Evolutionary conservation across 805 yeast species (phyloP).

Genomic region (Blastobotrys muscicola): DNA sequence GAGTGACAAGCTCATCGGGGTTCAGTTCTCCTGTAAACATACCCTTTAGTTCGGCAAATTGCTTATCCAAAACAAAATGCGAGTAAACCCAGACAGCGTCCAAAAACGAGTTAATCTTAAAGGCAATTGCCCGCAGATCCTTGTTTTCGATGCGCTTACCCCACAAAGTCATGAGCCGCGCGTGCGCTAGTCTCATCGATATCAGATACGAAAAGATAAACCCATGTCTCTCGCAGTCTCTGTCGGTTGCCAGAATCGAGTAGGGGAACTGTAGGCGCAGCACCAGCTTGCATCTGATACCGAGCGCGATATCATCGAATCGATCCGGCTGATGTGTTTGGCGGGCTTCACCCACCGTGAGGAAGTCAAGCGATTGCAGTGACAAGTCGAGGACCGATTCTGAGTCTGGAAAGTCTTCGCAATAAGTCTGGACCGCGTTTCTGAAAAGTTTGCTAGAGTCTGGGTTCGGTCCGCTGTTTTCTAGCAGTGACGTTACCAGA

Average conservation of each 20-base stretch:
- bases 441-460: background rate
- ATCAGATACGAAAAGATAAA: conserved; percentile 9
- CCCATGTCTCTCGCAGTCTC: conserved; percentile 5
- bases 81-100: conserved; percentile 14
- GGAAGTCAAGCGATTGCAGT: background rate
- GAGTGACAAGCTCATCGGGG: conserved; percentile 6
- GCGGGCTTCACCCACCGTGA: conserved; percentile 1
- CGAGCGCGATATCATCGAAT: conserved; percentile 15
- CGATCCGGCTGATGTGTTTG: conserved; percentile 2
- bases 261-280: conserved; percentile 18
- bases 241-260: conserved; percentile 10
- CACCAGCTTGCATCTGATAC: conserved; percentile 8
- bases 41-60: background rate
- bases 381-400: conserved; percentile 3
- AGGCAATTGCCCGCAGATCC: conserved; percentile 5
- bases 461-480: background rate
- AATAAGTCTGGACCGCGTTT: conserved; percentile 5
- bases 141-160: background rate
- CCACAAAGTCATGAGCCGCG: conserved; percentile 2
- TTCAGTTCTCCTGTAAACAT: conserved; percentile 3
- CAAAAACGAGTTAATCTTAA: conserved; percentile 9
- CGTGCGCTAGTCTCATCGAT: conserved; percentile 4
- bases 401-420: conserved; percentile 10
- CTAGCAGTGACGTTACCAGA: background rate
- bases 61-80: conserved; percentile 5